phyloP scores from a whole-genome alignment of 2,329 filamentous ascomycete species.

The Colletotrichum filicis region DNA sequence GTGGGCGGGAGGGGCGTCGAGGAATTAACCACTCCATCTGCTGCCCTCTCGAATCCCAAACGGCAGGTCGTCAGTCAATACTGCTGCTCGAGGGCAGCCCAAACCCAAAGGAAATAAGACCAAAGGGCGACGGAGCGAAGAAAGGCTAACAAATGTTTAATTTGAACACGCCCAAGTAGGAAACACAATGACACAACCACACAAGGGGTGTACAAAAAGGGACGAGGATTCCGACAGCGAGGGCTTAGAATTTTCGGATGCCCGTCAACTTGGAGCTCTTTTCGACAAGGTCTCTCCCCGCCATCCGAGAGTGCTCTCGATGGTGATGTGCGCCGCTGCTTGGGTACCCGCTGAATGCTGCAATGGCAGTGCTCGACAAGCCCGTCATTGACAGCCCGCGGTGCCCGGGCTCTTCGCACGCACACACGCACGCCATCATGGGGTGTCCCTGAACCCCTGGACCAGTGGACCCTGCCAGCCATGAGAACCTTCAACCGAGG shows the following conservation, averaged over 20 bases:
- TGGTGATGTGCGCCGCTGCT: constrained; percentile 6
- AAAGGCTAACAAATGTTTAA: not conserved
- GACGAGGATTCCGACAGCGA: not conserved
- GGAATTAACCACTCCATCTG: constrained; percentile 1
- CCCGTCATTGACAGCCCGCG: not conserved
- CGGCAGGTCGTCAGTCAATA: constrained; percentile 5
- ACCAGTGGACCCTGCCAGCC: constrained; percentile 5
- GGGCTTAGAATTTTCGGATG: too few species aligned
- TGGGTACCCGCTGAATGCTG: not conserved
- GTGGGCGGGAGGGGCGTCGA: constrained; percentile 10
- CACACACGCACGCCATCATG: not conserved
- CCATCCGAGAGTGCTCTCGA: not conserved
- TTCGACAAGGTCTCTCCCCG: constrained; percentile 6
- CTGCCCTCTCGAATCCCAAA: constrained; percentile 1
- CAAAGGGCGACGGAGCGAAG: not conserved
- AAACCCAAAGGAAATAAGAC: not conserved
- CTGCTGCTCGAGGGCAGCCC: not conserved
- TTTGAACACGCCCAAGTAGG: constrained; percentile 1
- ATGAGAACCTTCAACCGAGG: not conserved
- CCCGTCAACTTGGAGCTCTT: too few species aligned
- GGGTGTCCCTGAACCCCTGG: not conserved
- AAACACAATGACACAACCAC: constrained; percentile 15
- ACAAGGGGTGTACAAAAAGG: constrained; percentile 2
- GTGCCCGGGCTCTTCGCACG: not conserved
- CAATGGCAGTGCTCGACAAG: constrained; percentile 11